Base-by-base conservation (phyloP, 106 monocot genomes). In the Posidonia australis region DNA sequence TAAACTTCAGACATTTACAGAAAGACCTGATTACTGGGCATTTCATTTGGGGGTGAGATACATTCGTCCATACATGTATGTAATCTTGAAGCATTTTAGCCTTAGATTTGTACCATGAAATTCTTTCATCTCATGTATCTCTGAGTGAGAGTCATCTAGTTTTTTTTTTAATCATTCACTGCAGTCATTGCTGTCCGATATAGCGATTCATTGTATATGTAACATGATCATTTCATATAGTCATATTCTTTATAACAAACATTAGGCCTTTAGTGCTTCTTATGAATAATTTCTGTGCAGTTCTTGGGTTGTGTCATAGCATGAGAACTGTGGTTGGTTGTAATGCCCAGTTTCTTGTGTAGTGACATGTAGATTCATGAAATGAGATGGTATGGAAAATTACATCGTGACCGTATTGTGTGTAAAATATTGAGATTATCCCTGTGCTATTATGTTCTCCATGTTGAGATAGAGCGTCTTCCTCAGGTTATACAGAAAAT, bases 171-270 rank as follows among this genome's bases (percentile, higher is more conserved):
- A 17, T 49, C 19, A 31, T 36, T 43, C 13, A 29, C 61, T 2
- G 61, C 28, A 44, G 5, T 9, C 5, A 29, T 17, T 27, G 43
- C 62, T 22, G 9, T 9, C 10, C n/a, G 42, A 7, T 46, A 64
- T 24, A 48, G 64, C 22, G 13, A 64, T 64, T 48, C 64, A 46
- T 46, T 64, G 64, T 64, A 64, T 47, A 64, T 64, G 64, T 64
- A 64, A 46, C 45, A 64, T 29, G 11, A 28, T 9, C 61, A 64
- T 21, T 28, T 47, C 32, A 19, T 64, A 64, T 64, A 63, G 29
- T 64, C 46, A 46, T 47, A 46, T 64, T 64, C 46, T 64, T 64
- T 64, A 13, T 49, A 49, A 36, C 36, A 36, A 36, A 36, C 13
- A n/a, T 44, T 42, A 20, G 61, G 61, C 22, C 10, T 62, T 62